These are phyloP conservation scores for Penicillium arizonense DNA, from an alignment of 495 filamentous ascomycete genomes.

Conservation along the genomic window DNA sequence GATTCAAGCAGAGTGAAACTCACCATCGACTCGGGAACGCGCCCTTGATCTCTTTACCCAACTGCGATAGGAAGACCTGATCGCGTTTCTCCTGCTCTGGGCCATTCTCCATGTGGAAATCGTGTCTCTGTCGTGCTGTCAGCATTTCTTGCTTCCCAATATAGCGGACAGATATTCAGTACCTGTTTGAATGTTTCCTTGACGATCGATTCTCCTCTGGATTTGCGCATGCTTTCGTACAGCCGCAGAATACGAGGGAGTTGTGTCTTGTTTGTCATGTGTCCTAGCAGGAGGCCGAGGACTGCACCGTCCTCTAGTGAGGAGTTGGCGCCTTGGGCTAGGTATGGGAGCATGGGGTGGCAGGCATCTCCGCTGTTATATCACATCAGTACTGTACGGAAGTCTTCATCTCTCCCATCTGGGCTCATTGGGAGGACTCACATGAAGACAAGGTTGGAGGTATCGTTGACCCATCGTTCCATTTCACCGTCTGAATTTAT, in stretches of 20 bases:
- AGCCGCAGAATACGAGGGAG: constrained; percentile 47
- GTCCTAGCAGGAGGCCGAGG: constrained; percentile 42
- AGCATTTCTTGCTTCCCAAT: not conserved
- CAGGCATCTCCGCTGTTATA: constrained; percentile 56
- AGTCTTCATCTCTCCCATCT: too few species aligned
- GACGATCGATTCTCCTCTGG: constrained; percentile 56
- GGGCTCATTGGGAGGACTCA: constrained; percentile 3
- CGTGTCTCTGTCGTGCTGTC: constrained; percentile 46
- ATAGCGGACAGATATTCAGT: not conserved
- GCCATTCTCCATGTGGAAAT: constrained; percentile 60
- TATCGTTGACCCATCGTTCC: constrained; percentile 36
- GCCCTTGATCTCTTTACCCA: constrained; percentile 38
- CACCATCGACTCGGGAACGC: constrained; percentile 58
- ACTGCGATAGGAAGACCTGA: constrained; percentile 43
- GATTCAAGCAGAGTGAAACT: not conserved
- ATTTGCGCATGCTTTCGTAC: constrained; percentile 62
- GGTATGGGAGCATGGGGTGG: constrained; percentile 67
- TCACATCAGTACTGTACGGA: too few species aligned
- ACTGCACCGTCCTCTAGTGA: constrained; percentile 54
- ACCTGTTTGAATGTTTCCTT: constrained; percentile 48
- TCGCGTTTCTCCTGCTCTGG: constrained; percentile 53
- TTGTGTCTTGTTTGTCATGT: constrained; percentile 37
- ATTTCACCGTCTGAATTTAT: constrained; percentile 31
- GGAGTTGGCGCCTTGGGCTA: constrained; percentile 57
- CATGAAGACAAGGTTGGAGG: constrained; percentile 39